Evolutionary conservation across 2,329 filamentous ascomycete species (phyloP), one percentile per base, ranked within the genome.

Genomic region (Madurella mycetomatis): DNA sequence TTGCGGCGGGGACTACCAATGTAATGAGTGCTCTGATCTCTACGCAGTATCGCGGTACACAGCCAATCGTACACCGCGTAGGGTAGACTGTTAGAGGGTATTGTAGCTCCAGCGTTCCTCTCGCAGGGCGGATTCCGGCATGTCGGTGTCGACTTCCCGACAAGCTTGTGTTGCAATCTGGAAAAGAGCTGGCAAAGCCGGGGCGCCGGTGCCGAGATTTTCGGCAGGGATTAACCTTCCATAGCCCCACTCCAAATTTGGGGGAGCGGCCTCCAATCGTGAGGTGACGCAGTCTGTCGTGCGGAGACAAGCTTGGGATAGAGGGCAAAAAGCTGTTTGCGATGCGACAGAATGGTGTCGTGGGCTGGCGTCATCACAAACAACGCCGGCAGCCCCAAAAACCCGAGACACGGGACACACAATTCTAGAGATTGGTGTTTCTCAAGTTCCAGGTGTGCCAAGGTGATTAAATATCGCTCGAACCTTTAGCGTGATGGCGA

Each of bases 151-250:
- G 16, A 37, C 40, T 25, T 9, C 25, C 39, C 37, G 30, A 34
- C 44, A 34, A 11, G 5, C 18, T 8, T 8, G 25, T 42, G 18
- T 13, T 37, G 34, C 45, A 55, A 52, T 40, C 53, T 51, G 53
- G 48, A 41, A 9, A 39, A 44, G 17, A 44, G 13, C 37, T 45
- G 51, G 51, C 41, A 25, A n/a, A 42, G n/a, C 39, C 40, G 30
- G 48, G 30, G 44, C 32, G 41, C 31, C 49, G 51, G 39, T 47
- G 58, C 48, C 50, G 54, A 59, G 56, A 60, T 60, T 51, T 49
- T 43, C 61, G 49, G 34, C 60, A 59, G 52, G 61, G 61, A 63
- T 59, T 17, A 47, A 42, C 49, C 41, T 49, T 47, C 49, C 53
- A 47, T 31, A 50, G 41, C 49, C 42, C 31, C 47, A 41, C 45